Evolutionary conservation across 768 basidiomycete genomes (phyloP), one percentile per base, ranked within the genome.

Genomic region (Infundibulicybe gibba): DNA sequence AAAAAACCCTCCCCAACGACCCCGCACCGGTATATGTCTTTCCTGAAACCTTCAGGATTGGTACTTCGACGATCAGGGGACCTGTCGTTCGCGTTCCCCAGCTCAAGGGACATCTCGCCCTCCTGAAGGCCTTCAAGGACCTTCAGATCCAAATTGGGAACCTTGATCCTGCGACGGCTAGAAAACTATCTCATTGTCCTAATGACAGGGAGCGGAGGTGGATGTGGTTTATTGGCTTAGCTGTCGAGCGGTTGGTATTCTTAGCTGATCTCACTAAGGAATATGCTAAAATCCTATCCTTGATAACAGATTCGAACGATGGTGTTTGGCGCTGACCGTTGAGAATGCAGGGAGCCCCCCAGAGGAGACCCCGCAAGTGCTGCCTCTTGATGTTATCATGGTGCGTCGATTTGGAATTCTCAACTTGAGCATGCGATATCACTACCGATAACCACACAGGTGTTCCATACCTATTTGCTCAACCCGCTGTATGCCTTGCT

Each of bases 381-480:
- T 25, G 25, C 58, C 58, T 3, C 20, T 58, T 6, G 58, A 60
- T 34, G 56, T 60, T 9, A 33, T 58, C 3, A 60, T 60, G 58
- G 56, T 53, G 45, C 40, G 20, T 10, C 14, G 4, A n/a, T 13
- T 8, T 31, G 6, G 2, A 5, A 14, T n/a, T n/a, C n/a, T n/a
- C n/a, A n/a, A n/a, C n/a, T n/a, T n/a, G n/a, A n/a, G n/a, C n/a
- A n/a, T n/a, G n/a, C n/a, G n/a, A n/a, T n/a, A n/a, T n/a, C n/a
- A n/a, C n/a, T n/a, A n/a, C n/a, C n/a, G n/a, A n/a, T n/a, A n/a
- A n/a, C n/a, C n/a, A n/a, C n/a, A n/a, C n/a, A n/a, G n/a, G n/a
- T n/a, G n/a, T n/a, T n/a, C n/a, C n/a, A n/a, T n/a, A n/a, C n/a
- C n/a, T n/a, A n/a, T n/a, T n/a, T n/a, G n/a, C n/a, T n/a, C n/a